phyloP scores from a whole-genome alignment of 164 flowering plant genomes.

The Hamamelis virginiana region DNA sequence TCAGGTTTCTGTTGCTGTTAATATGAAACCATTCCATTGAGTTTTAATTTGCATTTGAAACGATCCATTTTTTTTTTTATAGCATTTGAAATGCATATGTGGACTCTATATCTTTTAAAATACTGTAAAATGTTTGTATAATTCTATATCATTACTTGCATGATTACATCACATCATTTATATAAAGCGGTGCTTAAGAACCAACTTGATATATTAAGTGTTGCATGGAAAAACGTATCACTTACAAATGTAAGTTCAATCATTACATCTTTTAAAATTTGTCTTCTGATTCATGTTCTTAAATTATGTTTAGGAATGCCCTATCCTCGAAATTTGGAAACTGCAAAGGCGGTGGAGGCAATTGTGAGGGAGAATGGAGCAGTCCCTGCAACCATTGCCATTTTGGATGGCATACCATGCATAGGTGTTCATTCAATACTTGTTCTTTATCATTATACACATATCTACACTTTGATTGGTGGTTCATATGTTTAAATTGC shows the following conservation, averaged over 20 bases:
- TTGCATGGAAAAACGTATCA: background rate
- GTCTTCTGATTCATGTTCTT: slow-evolving; percentile 6
- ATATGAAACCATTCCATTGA: too few relatives aligned
- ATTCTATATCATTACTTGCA: background rate
- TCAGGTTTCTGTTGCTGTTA: too few relatives aligned
- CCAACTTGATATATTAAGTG: background rate
- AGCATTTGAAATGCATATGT: background rate
- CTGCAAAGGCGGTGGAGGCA: slow-evolving; percentile 79
- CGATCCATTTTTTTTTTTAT: background rate
- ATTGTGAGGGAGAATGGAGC: slow-evolving; percentile 87
- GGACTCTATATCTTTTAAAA: background rate
- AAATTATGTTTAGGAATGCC: slow-evolving; percentile 72
- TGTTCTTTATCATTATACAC: slow-evolving; percentile 3
- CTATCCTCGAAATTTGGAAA: slow-evolving; percentile 80
- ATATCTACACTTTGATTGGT: background rate
- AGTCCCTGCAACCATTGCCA: slow-evolving; percentile 88
- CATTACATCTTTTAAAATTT: background rate
- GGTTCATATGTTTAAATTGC: slow-evolving; percentile 1
- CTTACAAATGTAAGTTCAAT: background rate
- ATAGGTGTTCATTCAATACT: slow-evolving; percentile 50
- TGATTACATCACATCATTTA: background rate
- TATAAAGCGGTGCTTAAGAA: background rate
- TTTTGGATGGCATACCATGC: slow-evolving; percentile 83
- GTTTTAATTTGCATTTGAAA: background rate
- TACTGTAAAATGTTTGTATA: background rate